These are phyloP conservation scores for Chaetothyriales sp. DNA, from an alignment of 2,329 filamentous ascomycete species.

Conservation along the genomic window DNA sequence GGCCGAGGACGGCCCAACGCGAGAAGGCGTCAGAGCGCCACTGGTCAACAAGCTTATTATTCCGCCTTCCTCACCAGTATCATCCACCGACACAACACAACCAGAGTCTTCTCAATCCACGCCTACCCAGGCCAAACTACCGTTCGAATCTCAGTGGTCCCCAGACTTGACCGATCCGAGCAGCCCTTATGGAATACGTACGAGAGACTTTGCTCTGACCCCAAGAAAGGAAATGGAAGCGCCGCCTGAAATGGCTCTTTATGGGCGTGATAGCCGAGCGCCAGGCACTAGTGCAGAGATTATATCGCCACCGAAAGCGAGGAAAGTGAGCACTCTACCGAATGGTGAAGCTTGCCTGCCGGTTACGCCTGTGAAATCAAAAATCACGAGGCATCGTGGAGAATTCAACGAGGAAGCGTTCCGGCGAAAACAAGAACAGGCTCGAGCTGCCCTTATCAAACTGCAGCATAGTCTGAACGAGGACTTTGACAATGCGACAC, in stretches of 20 bases:
- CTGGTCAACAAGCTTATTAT: not conserved
- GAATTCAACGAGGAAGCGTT: conserved; percentile 14
- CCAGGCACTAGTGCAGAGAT: not conserved
- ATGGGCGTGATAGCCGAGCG: not conserved
- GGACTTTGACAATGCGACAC: conserved; percentile 9
- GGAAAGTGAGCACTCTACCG: not conserved
- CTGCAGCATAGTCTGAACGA: conserved; percentile 17
- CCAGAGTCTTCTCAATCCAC: not conserved
- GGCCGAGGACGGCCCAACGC: not conserved
- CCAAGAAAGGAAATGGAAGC: conserved; percentile 3
- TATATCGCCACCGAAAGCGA: not conserved
- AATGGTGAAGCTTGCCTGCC: not conserved
- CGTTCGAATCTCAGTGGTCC: conserved; percentile 3
- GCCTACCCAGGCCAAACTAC: conserved; percentile 3
- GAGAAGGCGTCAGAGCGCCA: not conserved
- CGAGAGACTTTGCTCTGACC: conserved; percentile 13
- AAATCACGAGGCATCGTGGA: not conserved
- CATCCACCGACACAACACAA: not conserved
- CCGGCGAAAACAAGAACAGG: conserved; percentile 16
- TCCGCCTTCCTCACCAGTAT: not conserved
- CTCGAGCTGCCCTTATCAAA: conserved; percentile 14
- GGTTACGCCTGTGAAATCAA: not conserved
- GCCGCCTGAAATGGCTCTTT: not conserved
- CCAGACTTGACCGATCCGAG: conserved; percentile 4
- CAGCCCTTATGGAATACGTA: conserved; percentile 6